Evolutionary conservation across 2,329 filamentous ascomycete genomes (phyloP).

Genomic region (Arthrobotrys pseudoclavata): DNA sequence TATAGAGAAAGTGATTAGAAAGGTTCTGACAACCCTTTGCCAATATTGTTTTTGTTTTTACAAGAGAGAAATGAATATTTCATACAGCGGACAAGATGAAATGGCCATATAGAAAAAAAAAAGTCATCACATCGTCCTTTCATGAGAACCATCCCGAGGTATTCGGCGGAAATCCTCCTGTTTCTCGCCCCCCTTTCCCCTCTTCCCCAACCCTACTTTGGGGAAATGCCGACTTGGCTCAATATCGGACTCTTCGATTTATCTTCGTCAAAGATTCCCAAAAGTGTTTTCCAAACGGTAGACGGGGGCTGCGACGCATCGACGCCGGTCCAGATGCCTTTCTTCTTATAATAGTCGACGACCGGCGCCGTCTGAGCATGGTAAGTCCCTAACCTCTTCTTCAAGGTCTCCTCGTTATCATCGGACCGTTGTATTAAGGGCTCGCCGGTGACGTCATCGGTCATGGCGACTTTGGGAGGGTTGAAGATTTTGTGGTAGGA

Average conservation of each 20-base stretch:
- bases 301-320: slow-evolving; percentile 97
- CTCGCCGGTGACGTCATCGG: slow-evolving; percentile 96
- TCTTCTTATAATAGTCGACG: slow-evolving; percentile 96
- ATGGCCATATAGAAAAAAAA: slow-evolving; percentile 25
- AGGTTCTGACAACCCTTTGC: slow-evolving; percentile 32
- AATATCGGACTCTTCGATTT: slow-evolving; percentile 55
- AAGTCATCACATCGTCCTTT: slow-evolving; percentile 40
- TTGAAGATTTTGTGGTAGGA: slow-evolving; percentile 99
- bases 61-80: slow-evolving; percentile 44
- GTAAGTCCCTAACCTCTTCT: slow-evolving; percentile 94
- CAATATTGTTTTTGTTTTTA: slow-evolving; percentile 49
- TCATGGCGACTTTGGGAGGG: slow-evolving; percentile 93
- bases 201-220: slow-evolving; percentile 33
- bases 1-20: slow-evolving; percentile 56
- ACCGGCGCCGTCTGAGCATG: slow-evolving; percentile 94
- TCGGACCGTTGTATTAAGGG: slow-evolving; percentile 95
- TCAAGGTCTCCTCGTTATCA: slow-evolving; percentile 94
- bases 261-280: slow-evolving; percentile 80
- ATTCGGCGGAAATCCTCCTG: neutral
- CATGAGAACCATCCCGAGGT: slow-evolving; percentile 22
- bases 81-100: slow-evolving; percentile 53
- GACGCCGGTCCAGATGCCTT: slow-evolving; percentile 94
- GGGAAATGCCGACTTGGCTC: slow-evolving; percentile 60
- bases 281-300: slow-evolving; percentile 92
- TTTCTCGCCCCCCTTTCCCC: neutral